These are phyloP conservation scores for Solanum hybrid DNA, from an alignment of 305 asterid genomes.

Conservation along the genomic window DNA sequence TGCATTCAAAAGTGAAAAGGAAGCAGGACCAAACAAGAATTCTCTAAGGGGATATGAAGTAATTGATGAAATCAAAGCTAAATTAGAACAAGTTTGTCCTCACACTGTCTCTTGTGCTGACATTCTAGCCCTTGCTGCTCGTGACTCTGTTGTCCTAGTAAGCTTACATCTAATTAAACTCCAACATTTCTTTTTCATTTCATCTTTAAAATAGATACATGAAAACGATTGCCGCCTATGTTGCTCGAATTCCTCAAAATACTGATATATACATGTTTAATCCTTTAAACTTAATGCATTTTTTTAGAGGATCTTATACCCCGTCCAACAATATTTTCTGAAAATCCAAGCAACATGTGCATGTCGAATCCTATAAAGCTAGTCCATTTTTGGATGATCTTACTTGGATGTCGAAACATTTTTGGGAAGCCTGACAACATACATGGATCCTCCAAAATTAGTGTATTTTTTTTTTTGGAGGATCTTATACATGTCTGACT, in stretches of 20 bases:
- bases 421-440: background rate
- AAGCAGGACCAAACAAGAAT: constrained; percentile 61
- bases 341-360: background rate
- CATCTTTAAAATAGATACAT: background rate
- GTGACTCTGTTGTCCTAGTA: constrained; percentile 65
- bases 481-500: background rate
- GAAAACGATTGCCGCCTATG: rapidly evolving
- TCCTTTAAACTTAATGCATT: background rate
- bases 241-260: background rate
- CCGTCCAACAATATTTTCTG: background rate
- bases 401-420: background rate
- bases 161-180: constrained; percentile 8
- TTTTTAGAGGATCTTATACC: background rate
- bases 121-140: constrained; percentile 70
- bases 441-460: background rate
- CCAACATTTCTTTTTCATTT: background rate
- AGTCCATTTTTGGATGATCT: background rate
- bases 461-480: background rate
- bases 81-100: constrained; percentile 68
- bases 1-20: constrained; percentile 54
- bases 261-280: background rate
- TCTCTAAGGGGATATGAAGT: constrained; percentile 70
- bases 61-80: constrained; percentile 68
- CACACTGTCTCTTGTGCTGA: constrained; percentile 82
- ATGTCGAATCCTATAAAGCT: background rate